phyloP scores from a whole-genome alignment of 139 green algal genomes.

The Chlorella sorokiniana region DNA sequence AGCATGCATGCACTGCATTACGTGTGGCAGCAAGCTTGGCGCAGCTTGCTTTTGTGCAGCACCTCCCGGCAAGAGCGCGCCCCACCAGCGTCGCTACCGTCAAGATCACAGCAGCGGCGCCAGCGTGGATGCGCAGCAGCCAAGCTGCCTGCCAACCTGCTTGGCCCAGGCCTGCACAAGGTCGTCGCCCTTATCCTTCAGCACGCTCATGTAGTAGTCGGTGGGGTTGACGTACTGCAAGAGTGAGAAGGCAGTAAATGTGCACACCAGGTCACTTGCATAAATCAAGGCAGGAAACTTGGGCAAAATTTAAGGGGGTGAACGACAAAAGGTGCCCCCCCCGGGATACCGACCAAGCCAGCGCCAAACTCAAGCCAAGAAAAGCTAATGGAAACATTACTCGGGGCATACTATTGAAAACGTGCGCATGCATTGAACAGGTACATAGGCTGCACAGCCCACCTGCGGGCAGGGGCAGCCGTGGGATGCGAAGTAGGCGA shows the following conservation, averaged over 20 bases:
- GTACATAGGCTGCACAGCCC: not conserved
- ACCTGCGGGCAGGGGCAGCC: slow-evolving; percentile 49
- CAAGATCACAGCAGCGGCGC: not conserved
- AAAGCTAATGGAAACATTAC: too few relatives aligned
- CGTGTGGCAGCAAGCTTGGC: not conserved
- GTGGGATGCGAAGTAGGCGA: slow-evolving; percentile 55
- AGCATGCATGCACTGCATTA: too few relatives aligned
- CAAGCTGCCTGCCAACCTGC: not conserved
- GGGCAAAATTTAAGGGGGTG: too few relatives aligned
- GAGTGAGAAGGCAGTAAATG: not conserved
- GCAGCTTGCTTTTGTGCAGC: not conserved
- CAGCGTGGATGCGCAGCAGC: too few relatives aligned
- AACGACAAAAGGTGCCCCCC: too few relatives aligned
- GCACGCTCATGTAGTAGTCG: slow-evolving; percentile 59
- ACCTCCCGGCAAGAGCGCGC: not conserved
- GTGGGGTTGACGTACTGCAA: slow-evolving; percentile 69
- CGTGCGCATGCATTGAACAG: too few relatives aligned
- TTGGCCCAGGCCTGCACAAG: slow-evolving; percentile 3
- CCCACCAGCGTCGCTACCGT: not conserved
- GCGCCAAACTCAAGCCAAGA: too few relatives aligned
- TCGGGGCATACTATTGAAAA: too few relatives aligned
- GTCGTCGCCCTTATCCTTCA: slow-evolving; percentile 21
- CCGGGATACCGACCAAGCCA: too few relatives aligned
- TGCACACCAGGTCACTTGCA: not conserved
- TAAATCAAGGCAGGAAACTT: too few relatives aligned